Evolutionary conservation across 2,329 filamentous ascomycete genomes (phyloP), one percentile per base, ranked within the genome.

Genomic region (Trichoderma sp.): DNA sequence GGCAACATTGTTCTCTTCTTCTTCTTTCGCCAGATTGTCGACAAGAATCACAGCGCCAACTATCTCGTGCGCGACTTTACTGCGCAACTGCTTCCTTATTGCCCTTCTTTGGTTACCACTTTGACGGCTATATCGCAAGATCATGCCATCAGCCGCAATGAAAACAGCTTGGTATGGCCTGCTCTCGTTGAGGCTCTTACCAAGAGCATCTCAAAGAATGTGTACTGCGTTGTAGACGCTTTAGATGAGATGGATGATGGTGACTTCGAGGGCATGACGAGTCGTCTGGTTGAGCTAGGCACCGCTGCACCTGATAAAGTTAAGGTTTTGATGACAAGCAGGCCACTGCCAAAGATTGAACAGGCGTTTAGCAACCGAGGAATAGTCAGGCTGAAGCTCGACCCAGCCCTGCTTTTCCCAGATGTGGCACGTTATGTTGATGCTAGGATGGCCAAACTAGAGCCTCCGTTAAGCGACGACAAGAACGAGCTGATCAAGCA

Each of bases 191-290:
- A 66, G 4, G 35, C 35, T 29, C 35, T 66, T 16, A 45, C 63
- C 35, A 66, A 29, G 35, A 14, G 21, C 18, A 18, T 66, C 63
- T 11, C 35, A n/a, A 66, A 66, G 63, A 66, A 45, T 45, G 35
- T 66, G 24, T 66, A 66, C 63, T 66, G 63, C 63, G 35, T 66
- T 21, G 63, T 45, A 18, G 63, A 66, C 24, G 63, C 63, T 12
- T 45, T 66, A n/a, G 63, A 66, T 66, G 63, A 66, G 63, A 66
- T 66, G 63, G 63, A 66, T 18, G 63, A 66, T 45, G 63, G 35
- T 9, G 63, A 66, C 11, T 66, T 66, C 12, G 14, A 66, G 35
- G 63, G 16, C 35, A 66, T 66, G 63, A 16, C 35, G 24, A 14
- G 18, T 29, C 63, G 63, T 2, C 63, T 56, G 6, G 3, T 56